Conservation (phyloP, 2,329 filamentous ascomycete genomes). For the Curvularia spicifera region DNA sequence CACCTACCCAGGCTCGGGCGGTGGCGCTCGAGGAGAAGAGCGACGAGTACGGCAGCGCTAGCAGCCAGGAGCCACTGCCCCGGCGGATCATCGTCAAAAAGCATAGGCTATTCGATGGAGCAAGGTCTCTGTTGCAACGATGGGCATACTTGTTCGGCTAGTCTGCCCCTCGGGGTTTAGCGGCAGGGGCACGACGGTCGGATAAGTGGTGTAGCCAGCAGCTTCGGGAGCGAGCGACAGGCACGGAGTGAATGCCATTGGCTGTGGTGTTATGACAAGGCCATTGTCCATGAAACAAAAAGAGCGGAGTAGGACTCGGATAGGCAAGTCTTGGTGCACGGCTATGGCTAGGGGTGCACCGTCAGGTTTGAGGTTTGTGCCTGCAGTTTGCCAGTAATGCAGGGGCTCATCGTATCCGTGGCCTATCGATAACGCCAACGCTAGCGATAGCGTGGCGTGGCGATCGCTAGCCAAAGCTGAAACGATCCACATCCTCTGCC, state of each 20-base stretch:
- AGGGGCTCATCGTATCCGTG: conserved; percentile 22
- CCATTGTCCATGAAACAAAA: conserved; percentile 43
- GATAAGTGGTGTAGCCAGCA: conserved; percentile 32
- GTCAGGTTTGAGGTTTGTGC: conserved; percentile 28
- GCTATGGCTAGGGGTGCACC: conserved; percentile 27
- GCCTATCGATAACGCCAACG: conserved; percentile 36
- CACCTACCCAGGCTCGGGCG: conserved; percentile 18
- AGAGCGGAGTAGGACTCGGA: conserved; percentile 28
- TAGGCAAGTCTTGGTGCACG: conserved; percentile 23
- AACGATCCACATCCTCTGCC: conserved; percentile 22
- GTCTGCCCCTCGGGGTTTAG: conserved; percentile 35
- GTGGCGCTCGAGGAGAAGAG: conserved; percentile 27
- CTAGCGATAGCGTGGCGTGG: conserved; percentile 24
- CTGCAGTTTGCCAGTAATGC: conserved; percentile 25
- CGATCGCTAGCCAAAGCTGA: conserved; percentile 34
- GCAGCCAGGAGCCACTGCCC: conserved; percentile 30
- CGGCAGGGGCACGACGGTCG: conserved; percentile 23
- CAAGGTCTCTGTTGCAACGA: conserved; percentile 33
- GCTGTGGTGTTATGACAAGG: conserved; percentile 24
- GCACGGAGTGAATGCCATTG: conserved; percentile 36
- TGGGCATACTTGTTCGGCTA: conserved; percentile 28
- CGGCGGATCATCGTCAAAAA: conserved; percentile 34
- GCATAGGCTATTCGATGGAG: conserved; percentile 38
- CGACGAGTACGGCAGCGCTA: conserved; percentile 16
- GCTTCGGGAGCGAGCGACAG: conserved; percentile 31